These are phyloP conservation scores for Dacryopinax primogenitus DNA, from an alignment of 768 basidiomycete genomes.

Conservation along the genomic window DNA sequence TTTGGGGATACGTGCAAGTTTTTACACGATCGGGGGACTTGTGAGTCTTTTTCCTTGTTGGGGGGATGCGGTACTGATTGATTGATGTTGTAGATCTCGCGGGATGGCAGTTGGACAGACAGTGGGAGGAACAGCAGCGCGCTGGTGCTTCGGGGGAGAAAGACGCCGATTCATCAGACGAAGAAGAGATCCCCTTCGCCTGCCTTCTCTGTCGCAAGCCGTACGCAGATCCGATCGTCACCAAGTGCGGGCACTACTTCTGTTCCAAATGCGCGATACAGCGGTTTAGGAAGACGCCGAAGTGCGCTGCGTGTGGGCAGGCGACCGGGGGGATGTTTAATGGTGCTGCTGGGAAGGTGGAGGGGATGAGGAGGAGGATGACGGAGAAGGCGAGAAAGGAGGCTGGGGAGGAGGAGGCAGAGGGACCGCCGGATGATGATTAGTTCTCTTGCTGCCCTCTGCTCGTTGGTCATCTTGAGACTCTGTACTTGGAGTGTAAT, in stretches of 20 bases:
- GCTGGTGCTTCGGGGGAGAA: slow-evolving; percentile 36
- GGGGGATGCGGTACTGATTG: slow-evolving; percentile 21
- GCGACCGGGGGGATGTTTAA: slow-evolving; percentile 96
- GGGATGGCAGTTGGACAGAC: slow-evolving; percentile 96
- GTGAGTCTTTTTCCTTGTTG: slow-evolving; percentile 28
- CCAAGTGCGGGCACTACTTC: slow-evolving; percentile 93
- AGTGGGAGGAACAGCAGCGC: slow-evolving; percentile 63
- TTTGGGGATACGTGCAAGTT: slow-evolving; percentile 99
- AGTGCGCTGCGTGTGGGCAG: slow-evolving; percentile 87
- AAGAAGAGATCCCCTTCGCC: slow-evolving; percentile 93
- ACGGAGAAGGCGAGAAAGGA: slow-evolving; percentile 39
- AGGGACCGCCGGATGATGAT: slow-evolving; percentile 10
- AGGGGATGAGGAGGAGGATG: slow-evolving; percentile 66
- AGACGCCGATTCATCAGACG: slow-evolving; percentile 47
- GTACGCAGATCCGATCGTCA: slow-evolving; percentile 90
- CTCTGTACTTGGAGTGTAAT: no score
- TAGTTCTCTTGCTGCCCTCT: not conserved
- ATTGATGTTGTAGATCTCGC: slow-evolving; percentile 53
- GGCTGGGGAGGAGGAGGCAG: slow-evolving; percentile 27
- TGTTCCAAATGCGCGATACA: slow-evolving; percentile 92
- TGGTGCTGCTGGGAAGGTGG: slow-evolving; percentile 81
- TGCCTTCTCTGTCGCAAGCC: slow-evolving; percentile 91
- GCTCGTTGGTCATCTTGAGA: not conserved
- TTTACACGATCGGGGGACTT: slow-evolving; percentile 92
- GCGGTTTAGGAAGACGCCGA: slow-evolving; percentile 84